Conservation (phyloP, 1,284 basidiomycete species). For the Tilletia horrida region DNA sequence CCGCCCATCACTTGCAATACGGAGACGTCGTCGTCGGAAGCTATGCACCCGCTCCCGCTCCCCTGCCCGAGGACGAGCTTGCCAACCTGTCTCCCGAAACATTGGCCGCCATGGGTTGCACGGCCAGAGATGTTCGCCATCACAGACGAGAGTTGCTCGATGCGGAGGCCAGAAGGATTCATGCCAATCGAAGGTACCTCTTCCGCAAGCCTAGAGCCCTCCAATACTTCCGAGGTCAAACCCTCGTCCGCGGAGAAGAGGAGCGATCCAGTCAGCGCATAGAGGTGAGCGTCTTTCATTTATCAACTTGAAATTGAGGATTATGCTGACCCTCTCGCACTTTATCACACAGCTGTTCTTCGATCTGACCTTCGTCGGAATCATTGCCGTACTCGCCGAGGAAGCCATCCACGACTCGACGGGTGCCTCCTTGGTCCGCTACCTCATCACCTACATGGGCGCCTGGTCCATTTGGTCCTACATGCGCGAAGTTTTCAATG, state of each 20-base stretch:
- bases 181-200: conserved; percentile 37
- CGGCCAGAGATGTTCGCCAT: conserved; percentile 16
- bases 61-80: conserved; percentile 28
- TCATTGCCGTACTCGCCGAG: conserved; percentile 41
- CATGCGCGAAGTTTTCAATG: conserved; percentile 44
- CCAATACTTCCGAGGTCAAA: conserved; percentile 44
- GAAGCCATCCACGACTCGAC: conserved; percentile 38
- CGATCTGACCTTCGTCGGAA: conserved; percentile 43
- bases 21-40: conserved; percentile 31
- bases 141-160: conserved; percentile 23
- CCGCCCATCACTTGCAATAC: conserved; percentile 40
- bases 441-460: conserved; percentile 39
- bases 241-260: conserved; percentile 35
- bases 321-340: neutral
- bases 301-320: neutral
- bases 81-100: conserved; percentile 15
- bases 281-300: conserved; percentile 20
- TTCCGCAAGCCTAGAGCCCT: conserved; percentile 40
- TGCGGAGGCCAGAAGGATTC: conserved; percentile 32
- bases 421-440: conserved; percentile 37
- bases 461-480: conserved; percentile 45
- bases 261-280: conserved; percentile 36
- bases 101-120: neutral
- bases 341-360: conserved; percentile 31
- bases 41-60: conserved; percentile 28